A percentile compares a stretch with the other conserved stretches of the same genome.
These are phyloP conservation scores for Eucommia ulmoides DNA, from an alignment of 257 asterid species.

Conservation along the genomic window DNA sequence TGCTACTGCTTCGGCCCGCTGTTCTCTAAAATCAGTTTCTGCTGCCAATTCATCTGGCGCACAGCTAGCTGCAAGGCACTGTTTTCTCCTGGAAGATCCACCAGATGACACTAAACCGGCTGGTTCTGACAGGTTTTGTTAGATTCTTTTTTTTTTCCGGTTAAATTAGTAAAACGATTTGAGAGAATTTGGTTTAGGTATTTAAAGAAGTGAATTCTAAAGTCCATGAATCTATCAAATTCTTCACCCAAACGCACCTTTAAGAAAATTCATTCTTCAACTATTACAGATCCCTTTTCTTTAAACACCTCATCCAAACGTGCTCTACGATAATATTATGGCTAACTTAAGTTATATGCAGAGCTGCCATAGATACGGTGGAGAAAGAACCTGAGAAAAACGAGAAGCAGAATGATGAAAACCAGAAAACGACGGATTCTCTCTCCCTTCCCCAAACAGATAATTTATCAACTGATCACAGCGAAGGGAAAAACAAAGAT, in stretches of 20 bases:
- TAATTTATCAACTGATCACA: slow-evolving; percentile 17
- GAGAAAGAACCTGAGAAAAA: slow-evolving; percentile 29
- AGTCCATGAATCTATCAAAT: too few relatives aligned
- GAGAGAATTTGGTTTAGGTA: too few relatives aligned
- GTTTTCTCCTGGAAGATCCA: slow-evolving; percentile 88
- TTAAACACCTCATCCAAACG: too few relatives aligned
- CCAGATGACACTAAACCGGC: slow-evolving; percentile 37
- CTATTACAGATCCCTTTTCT: too few relatives aligned
- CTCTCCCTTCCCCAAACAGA: slow-evolving; percentile 17
- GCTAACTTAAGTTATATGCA: slow-evolving; percentile 25
- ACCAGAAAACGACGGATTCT: slow-evolving; percentile 27
- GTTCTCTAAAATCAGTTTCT: slow-evolving; percentile 53
- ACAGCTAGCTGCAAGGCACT: slow-evolving; percentile 80
- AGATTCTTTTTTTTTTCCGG: too few relatives aligned
- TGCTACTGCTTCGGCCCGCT: slow-evolving; percentile 63
- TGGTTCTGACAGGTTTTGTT: slow-evolving; percentile 44
- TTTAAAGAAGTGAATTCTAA: too few relatives aligned
- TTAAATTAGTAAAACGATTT: too few relatives aligned
- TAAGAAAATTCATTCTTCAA: too few relatives aligned
- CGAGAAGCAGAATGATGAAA: slow-evolving; percentile 26
- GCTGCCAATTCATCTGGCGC: slow-evolving; percentile 48
- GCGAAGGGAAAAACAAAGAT: slow-evolving; percentile 18
- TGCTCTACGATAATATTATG: too few relatives aligned
- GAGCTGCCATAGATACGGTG: slow-evolving; percentile 32
- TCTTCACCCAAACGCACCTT: too few relatives aligned